Percentiles rank a stretch among this genome's conserved stretches.
Conservation (phyloP, 1,139 yeast genomes). For the Suhomyces bolitotheri region DNA sequence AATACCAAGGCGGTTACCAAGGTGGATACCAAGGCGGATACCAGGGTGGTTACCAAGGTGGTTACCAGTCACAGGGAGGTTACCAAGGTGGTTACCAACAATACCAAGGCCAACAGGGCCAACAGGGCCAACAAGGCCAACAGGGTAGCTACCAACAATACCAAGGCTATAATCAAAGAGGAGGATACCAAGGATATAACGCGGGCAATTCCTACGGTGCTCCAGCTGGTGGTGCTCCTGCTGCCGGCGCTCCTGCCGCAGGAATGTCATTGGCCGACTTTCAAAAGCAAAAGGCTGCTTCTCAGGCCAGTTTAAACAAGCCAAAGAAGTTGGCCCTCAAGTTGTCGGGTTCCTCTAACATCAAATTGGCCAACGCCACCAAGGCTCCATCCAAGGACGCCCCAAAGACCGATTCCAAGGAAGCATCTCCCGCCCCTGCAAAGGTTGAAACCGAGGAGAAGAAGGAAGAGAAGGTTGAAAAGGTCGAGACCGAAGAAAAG, state of each 20-base stretch:
- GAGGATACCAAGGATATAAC: constrained; percentile 29
- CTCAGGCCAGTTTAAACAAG: constrained; percentile 44
- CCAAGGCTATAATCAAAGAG: constrained; percentile 18
- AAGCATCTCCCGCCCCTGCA: not conserved
- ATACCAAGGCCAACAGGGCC: constrained; percentile 15
- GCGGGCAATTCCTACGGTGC: constrained; percentile 25
- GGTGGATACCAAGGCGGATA: constrained; percentile 5
- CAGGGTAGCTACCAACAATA: constrained; percentile 12
- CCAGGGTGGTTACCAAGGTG: constrained; percentile 15
- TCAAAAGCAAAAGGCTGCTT: constrained; percentile 64
- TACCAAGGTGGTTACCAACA: constrained; percentile 20
- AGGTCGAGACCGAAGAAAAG: not conserved
- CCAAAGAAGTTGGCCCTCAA: constrained; percentile 60
- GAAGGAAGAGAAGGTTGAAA: not conserved
- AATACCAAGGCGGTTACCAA: constrained; percentile 4
- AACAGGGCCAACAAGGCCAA: constrained; percentile 25
- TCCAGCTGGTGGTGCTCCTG: constrained; percentile 29
- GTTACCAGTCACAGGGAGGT: constrained; percentile 18
- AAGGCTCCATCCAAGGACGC: constrained; percentile 34
- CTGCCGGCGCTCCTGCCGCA: constrained; percentile 35
- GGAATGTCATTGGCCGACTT: constrained; percentile 89
- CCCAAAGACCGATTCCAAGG: constrained; percentile 14
- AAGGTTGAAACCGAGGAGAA: not conserved
- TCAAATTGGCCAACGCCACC: constrained; percentile 64
- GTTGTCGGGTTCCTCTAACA: constrained; percentile 63